These are phyloP conservation scores for Deinandra increscens DNA, from an alignment of 129 eudicot species.

Conservation along the genomic window DNA sequence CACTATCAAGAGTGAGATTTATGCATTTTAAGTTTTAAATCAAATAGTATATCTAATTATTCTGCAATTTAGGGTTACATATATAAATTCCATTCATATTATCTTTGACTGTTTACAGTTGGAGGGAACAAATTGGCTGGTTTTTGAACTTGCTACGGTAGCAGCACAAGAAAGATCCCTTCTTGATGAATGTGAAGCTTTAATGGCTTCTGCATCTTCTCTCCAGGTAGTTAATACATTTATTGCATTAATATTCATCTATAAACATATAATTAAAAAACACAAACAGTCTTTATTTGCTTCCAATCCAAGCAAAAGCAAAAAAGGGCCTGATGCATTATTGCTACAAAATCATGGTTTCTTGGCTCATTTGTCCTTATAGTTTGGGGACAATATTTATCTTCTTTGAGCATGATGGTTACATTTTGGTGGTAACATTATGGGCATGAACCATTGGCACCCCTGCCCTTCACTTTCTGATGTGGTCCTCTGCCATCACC, in stretches of 20 bases:
- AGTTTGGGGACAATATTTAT: constrained; percentile 24
- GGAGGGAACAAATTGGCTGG: constrained; percentile 68
- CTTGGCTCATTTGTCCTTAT: constrained; percentile 20
- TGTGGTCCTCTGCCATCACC: constrained; percentile 37
- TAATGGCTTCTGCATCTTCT: constrained; percentile 57
- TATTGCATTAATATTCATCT: constrained; percentile 9
- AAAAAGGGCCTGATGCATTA: constrained; percentile 12
- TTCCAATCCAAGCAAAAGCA: constrained; percentile 15
- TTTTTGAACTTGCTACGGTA: constrained; percentile 75
- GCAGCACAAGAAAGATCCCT: constrained; percentile 80
- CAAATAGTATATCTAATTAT: neutral
- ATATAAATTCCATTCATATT: neutral
- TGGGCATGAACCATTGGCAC: constrained; percentile 28
- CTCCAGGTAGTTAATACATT: constrained; percentile 63
- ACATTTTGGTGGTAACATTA: constrained; percentile 22
- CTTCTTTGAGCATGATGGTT: constrained; percentile 17
- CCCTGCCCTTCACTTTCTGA: constrained; percentile 16
- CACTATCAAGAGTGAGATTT: constrained; percentile 59
- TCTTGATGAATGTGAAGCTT: constrained; percentile 80
- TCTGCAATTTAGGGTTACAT: neutral
- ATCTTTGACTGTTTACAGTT: constrained; percentile 42
- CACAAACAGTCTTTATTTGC: neutral
- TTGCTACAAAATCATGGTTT: constrained; percentile 14
- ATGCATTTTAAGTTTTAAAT: neutral
- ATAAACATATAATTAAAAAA: neutral